Percentiles rank a stretch among this genome's conserved stretches.
These are phyloP conservation scores for Vaccinium macrocarpon DNA, from an alignment of 148 eudicot genomes.

Conservation along the genomic window DNA sequence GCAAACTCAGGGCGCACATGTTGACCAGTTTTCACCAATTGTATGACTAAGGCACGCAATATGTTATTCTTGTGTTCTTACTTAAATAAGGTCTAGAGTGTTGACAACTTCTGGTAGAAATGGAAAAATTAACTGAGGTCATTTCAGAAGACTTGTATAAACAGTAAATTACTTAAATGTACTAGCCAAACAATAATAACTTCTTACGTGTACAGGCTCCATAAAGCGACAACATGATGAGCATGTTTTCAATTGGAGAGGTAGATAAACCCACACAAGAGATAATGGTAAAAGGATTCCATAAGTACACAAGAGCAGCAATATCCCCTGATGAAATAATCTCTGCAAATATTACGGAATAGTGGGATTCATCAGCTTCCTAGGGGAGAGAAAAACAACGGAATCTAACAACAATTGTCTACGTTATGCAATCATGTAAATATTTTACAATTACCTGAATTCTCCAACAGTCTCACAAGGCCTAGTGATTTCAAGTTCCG, in stretches of 20 bases:
- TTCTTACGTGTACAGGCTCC: constrained; percentile 87
- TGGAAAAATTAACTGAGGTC: background rate
- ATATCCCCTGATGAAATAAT: constrained; percentile 67
- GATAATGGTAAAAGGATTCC: constrained; percentile 92
- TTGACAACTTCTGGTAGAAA: background rate
- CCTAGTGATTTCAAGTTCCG: constrained; percentile 57
- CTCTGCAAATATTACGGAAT: constrained; percentile 36
- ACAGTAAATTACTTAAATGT: background rate
- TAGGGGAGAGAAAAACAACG: background rate
- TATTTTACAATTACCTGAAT: constrained; percentile 40
- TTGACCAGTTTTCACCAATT: no score
- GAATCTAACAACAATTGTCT: background rate
- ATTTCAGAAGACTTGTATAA: background rate
- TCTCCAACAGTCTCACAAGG: constrained; percentile 37
- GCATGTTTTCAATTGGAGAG: constrained; percentile 76
- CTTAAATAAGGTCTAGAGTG: background rate
- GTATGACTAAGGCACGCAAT: no score
- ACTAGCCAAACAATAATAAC: constrained; percentile 13
- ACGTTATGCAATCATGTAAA: background rate
- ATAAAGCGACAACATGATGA: constrained; percentile 71
- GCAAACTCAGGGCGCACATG: no score
- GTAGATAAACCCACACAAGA: constrained; percentile 84
- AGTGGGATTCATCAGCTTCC: constrained; percentile 25
- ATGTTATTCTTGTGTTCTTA: background rate
- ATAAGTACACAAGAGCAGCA: constrained; percentile 85